Conservation (phyloP, 192 early-diverging fungal genomes). For the Podochytrium sp. region DNA sequence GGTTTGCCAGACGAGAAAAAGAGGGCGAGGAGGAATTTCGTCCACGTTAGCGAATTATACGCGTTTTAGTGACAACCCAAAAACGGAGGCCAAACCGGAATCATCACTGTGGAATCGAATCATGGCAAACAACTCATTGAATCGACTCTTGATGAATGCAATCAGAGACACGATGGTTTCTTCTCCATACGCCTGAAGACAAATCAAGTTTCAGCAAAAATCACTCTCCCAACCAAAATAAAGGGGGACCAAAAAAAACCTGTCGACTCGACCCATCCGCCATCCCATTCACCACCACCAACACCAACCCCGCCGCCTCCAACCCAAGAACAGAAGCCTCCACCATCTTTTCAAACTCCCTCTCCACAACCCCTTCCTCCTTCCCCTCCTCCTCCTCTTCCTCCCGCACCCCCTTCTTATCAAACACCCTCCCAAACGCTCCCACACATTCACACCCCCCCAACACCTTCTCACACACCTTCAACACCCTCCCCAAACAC, state of each 20-base stretch:
- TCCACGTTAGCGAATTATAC: too few species aligned
- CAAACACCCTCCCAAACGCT: not conserved
- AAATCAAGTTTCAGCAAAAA: too few species aligned
- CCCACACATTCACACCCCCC: not conserved
- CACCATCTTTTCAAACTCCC: not conserved
- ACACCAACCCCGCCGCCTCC: not conserved
- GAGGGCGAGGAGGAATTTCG: too few species aligned
- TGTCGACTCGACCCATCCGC: too few species aligned
- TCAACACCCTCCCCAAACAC: not conserved
- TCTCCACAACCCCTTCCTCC: not conserved
- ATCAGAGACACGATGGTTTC: not conserved
- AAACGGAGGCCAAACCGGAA: too few species aligned
- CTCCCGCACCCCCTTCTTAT: not conserved
- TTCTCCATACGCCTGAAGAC: not conserved
- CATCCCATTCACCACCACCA: too few species aligned
- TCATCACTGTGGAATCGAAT: not conserved
- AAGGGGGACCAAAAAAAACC: too few species aligned
- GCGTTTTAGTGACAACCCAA: too few species aligned
- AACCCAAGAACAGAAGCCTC: conserved; percentile 2
- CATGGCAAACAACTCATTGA: not conserved
- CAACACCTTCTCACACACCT: conserved; percentile 4
- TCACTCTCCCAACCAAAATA: too few species aligned
- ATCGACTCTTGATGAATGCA: not conserved
- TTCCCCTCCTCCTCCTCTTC: not conserved
- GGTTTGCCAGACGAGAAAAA: not conserved